Conservation (phyloP, 495 filamentous ascomycete species). For the Talaromyces adpressus region DNA sequence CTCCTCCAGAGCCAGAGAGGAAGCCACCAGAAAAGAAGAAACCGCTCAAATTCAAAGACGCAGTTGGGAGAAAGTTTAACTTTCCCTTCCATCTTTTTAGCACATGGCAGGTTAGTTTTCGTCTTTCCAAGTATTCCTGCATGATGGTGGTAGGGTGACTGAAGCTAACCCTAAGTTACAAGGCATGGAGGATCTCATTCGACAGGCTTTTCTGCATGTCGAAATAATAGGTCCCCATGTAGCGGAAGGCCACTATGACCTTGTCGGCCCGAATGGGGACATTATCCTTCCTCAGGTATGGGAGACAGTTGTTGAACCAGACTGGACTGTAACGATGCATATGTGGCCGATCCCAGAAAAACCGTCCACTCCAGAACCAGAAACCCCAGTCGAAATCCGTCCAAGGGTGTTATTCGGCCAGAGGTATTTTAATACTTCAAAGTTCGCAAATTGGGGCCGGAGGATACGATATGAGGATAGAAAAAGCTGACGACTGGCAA, state of each 20-base stretch:
- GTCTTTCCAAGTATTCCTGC: background rate
- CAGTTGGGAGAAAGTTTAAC: constrained; percentile 76
- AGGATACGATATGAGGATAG: too few relatives aligned
- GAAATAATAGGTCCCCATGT: constrained; percentile 77
- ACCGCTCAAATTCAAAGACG: constrained; percentile 66
- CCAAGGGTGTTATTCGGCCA: too few relatives aligned
- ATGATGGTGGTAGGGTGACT: background rate
- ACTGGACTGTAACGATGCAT: constrained; percentile 89
- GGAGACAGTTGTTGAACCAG: constrained; percentile 79
- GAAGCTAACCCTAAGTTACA: constrained; percentile 17
- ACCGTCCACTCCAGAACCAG: constrained; percentile 13
- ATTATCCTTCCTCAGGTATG: constrained; percentile 84
- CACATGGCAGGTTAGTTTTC: constrained; percentile 63
- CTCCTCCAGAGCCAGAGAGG: too few relatives aligned
- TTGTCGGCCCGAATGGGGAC: constrained; percentile 75
- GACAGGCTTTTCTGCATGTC: constrained; percentile 80
- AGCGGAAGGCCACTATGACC: constrained; percentile 78
- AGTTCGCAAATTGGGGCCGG: too few relatives aligned
- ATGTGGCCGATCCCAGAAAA: constrained; percentile 88
- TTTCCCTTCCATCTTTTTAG: constrained; percentile 76
- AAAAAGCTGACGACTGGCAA: too few relatives aligned
- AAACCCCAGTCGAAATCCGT: too few relatives aligned
- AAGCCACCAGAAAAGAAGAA: too few relatives aligned
- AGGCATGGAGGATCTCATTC: constrained; percentile 86
- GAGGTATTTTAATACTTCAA: too few relatives aligned